Base-by-base conservation (phyloP, 805 yeast species). In the Debaryomyces prosopidis region DNA sequence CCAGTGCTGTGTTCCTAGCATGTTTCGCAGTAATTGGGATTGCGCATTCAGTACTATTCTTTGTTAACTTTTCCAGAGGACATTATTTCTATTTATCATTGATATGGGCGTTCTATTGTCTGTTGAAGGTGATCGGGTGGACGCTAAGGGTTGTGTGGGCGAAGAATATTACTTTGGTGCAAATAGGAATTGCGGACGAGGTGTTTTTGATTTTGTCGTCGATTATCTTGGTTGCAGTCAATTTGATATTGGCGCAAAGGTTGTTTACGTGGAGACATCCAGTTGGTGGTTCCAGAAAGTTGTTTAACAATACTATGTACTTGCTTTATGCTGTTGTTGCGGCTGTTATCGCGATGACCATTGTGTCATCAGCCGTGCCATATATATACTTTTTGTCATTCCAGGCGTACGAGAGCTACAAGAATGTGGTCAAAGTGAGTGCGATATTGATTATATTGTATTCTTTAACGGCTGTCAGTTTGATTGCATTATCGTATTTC, bases 261-360 rank as follows among this genome's bases (percentile, higher is more conserved):
- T 68, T 85, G 17, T 84, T 84, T 63, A 83, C 89, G 5, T 84
- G 89, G 87, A 72, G 84, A 60, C 91, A 86, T 58, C 91, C 92
- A 6, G 82, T 79, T 42, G 75, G 82, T 9, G 91, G 90, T 33
- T 73, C 80, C 16, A 61, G 76, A 36, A 67, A 62, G 45, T 47
- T 68, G 30, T 80, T 85, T 54, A 79, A 83, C 79, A 48, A 48
- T 28, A 42, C 65, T 23, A 79, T 85, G 84, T 57, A 74, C 37
- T 35, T 62, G 2, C 52, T 81, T 31, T 85, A 86, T 57, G 52
- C 65, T 5, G 52, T 82, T 40, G 89, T 86, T 23, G 43, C 73
- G 20, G 82, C 77, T 5, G 72, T 85, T 43, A 76, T 85, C 39
- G 72, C 74, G n/a, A 82, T 85, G 85, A 85, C 89, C 15, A 77